Base-by-base conservation (phyloP, 83 land plant genomes). In the Diphasiastrum complanatum region DNA sequence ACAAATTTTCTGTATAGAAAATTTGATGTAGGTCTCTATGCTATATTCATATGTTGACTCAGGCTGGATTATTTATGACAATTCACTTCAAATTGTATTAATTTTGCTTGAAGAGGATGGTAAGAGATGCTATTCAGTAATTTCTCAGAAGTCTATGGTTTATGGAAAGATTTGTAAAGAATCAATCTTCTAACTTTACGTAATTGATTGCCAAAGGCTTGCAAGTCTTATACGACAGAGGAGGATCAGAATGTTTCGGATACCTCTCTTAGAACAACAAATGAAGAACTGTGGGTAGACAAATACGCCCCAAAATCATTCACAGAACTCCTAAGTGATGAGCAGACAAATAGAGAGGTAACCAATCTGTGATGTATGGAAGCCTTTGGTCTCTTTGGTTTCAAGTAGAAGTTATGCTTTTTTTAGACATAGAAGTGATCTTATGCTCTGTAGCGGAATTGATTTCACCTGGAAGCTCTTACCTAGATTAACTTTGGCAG, bases 281-380 rank as follows among this genome's bases (percentile, higher is more conserved):
- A 56, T 67, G 99, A 89, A 54, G 72, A 73, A 56, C 85, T 95
- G 52, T 95, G 99, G 99, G 99, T 95, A 18, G 97, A 95, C 12
- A 95, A 86, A 50, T 95, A 89, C 82, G 79, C 99, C 57, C 99
- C 99, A 48, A 82, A 47, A 45, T 95, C 93, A 25, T 95, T 95
- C 45, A 84, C 97, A 1, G 99, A 95, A 56, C 93, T 95, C 60
- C 86, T 95, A 28, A 95, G 99, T 77, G 97, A 89, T 65, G 99
- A 95, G 58, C 87, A 86, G 51, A 95, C 87, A 64, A 95, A 95
- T 56, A 80, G 99, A 66, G 99, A 95, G 97, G 99, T 95, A 69
- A 22, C 23, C 12, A 12, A 16, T 38, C 18, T 11, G 22, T 56
- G 35, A 24, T n/a, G n/a, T n/a, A n/a, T n/a, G n/a, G n/a, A n/a